Conservation (phyloP, 1,139 yeast genomes). For the Entelexis sorbosivorans region DNA sequence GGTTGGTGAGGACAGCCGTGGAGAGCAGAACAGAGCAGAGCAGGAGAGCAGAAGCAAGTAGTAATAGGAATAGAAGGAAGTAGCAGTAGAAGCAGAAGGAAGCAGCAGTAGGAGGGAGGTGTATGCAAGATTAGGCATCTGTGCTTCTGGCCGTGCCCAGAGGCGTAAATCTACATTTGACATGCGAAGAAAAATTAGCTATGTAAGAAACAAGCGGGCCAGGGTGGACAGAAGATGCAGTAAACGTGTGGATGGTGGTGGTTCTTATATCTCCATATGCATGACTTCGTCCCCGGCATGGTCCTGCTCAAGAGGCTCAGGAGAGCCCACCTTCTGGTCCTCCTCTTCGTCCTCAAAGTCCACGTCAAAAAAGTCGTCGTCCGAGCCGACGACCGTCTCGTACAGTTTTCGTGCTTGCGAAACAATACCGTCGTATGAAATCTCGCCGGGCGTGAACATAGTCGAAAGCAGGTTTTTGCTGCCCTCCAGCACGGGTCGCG, state of each 20-base stretch:
- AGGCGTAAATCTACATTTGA: neutral
- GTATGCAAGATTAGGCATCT: no score
- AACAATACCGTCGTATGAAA: slow-evolving; percentile 81
- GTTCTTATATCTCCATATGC: slow-evolving; percentile 26
- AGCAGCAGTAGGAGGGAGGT: neutral
- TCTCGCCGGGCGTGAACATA: slow-evolving; percentile 36
- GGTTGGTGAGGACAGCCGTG: no score
- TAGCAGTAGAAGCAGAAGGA: neutral
- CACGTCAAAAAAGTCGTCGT: slow-evolving; percentile 89
- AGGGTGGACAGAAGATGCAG: neutral
- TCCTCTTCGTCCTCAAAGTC: slow-evolving; percentile 94
- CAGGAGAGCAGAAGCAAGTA: no score
- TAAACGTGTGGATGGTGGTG: no score
- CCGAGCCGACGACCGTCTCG: slow-evolving; percentile 73
- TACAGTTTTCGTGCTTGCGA: slow-evolving; percentile 71
- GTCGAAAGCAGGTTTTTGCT: slow-evolving; percentile 19
- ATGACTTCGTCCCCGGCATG: slow-evolving; percentile 25
- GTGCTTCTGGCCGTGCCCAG: neutral
- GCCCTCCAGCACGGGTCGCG: slow-evolving; percentile 32
- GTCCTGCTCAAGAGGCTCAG: slow-evolving; percentile 14
- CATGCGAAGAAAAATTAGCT: neutral
- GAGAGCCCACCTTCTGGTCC: slow-evolving; percentile 19
- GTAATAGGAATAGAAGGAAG: no score
- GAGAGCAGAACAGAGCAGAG: no score
- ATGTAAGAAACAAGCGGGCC: neutral